Base-by-base conservation (phyloP, 129 eudicot genomes). In the Flaveria trinervia region DNA sequence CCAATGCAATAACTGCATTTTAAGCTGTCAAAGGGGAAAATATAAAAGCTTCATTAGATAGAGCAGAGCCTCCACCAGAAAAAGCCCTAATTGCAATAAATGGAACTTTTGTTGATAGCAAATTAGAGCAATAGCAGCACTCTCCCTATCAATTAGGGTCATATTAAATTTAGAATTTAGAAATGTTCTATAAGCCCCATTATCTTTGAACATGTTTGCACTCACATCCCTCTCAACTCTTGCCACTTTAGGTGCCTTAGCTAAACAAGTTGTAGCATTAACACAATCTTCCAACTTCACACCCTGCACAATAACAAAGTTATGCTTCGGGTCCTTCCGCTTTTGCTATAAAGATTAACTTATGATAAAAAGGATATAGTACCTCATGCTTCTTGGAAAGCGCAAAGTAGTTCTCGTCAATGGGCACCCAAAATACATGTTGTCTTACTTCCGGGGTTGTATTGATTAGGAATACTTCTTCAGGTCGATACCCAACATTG, bases 141-240 rank as follows among this genome's bases (percentile, higher is more conserved):
- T 92, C 57, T 92, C 97, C 97, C 85, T 92, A 33, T 92, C 97
- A 5, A 89, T 56, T 8, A 92, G 81, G 12, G 83, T 85, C n/a
- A 54, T 84, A 13, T 78, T 76, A 76, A 87, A 89, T 70, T 84
- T 85, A 14, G 65, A 11, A 51, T 64, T 72, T 16, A 92, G 28
- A 75, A 84, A 89, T 2, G 62, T 72, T 41, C 97, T 78, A 65
- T 89, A 92, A 2, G 96, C 96, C 48, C 76, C 86, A 68, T 92
- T 92, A 84, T 89, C 97, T 18, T 87, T 56, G 51, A 75, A 89
- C 25, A 84, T 78, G 73, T 70, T 81, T 7, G 92, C 85, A 74
- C 92, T 87, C 64, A 74, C 84, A 30, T 96, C 97, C 22, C 88
- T 87, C 60, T 75, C 14, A 39, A 84, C 89, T 44, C 83, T 84